These are phyloP conservation scores for Penstemon davidsonii DNA, from an alignment of 257 asterid species.

Conservation along the genomic window DNA sequence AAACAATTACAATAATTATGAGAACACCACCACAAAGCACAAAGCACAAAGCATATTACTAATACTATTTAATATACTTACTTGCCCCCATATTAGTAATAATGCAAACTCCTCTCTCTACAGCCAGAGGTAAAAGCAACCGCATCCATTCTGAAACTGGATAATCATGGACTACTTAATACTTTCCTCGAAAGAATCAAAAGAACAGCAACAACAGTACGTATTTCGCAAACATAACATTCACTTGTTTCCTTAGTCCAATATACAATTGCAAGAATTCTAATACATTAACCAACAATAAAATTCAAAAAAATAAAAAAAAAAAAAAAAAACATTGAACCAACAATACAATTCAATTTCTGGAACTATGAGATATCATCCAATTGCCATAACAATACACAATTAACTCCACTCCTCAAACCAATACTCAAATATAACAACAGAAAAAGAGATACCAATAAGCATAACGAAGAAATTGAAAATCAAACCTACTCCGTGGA, in stretches of 20 bases:
- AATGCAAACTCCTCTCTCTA: slow-evolving; percentile 77
- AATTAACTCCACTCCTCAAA: neutral
- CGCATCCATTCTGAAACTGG: slow-evolving; percentile 98
- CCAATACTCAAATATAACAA: neutral
- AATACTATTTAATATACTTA: slow-evolving; percentile 37
- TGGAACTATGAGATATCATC: slow-evolving; percentile 8
- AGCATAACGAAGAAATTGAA: slow-evolving; percentile 10
- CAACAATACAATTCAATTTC: neutral
- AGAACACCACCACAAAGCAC: neutral
- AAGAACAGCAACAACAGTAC: neutral
- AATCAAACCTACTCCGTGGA: slow-evolving; percentile 74
- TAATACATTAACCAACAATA: neutral
- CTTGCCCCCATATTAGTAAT: slow-evolving; percentile 98
- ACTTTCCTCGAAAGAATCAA: neutral
- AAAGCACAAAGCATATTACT: neutral
- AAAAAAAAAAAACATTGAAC: neutral
- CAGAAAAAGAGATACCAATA: neutral
- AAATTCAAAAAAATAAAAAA: neutral
- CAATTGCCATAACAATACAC: neutral
- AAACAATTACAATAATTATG: neutral
- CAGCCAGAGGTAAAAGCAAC: slow-evolving; percentile 84
- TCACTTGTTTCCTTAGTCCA: neutral
- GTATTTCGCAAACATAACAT: neutral
- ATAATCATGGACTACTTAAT: slow-evolving; percentile 18
- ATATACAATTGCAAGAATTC: neutral